These are phyloP conservation scores for Xeromyces bisporus DNA, from an alignment of 495 filamentous ascomycete genomes.

Conservation along the genomic window DNA sequence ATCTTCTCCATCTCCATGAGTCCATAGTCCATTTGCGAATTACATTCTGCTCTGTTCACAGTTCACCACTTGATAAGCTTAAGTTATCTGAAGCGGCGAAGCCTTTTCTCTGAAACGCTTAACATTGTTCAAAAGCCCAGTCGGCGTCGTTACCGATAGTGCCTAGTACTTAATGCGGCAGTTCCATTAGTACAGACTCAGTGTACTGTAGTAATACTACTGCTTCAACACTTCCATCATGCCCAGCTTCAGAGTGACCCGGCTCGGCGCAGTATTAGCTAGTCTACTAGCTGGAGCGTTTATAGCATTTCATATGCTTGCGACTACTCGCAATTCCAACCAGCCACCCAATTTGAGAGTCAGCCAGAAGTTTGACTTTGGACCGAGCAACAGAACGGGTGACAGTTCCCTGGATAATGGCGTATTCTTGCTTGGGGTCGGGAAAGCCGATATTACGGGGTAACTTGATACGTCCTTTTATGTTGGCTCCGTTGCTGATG, in stretches of 20 bases:
- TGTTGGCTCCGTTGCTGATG: slow-evolving; percentile 1
- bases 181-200: neutral
- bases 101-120: too few relatives aligned
- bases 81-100: too few relatives aligned
- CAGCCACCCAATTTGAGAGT: slow-evolving; percentile 4
- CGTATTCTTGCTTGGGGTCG: slow-evolving; percentile 71
- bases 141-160: too few relatives aligned
- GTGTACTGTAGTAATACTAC: neutral
- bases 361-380: slow-evolving; percentile 3
- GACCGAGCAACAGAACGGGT: slow-evolving; percentile 7
- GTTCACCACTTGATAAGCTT: too few relatives aligned
- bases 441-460: slow-evolving; percentile 91
- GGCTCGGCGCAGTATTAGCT: slow-evolving; percentile 10
- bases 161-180: too few relatives aligned
- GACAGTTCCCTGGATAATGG: slow-evolving; percentile 15
- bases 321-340: slow-evolving; percentile 6
- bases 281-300: slow-evolving; percentile 12
- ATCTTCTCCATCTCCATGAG: too few relatives aligned
- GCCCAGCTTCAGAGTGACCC: slow-evolving; percentile 16
- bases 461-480: slow-evolving; percentile 17
- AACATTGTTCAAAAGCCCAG: too few relatives aligned
- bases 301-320: slow-evolving; percentile 17
- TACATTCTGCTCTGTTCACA: too few relatives aligned
- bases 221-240: too few relatives aligned
- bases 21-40: too few relatives aligned